Conservation (phyloP, 2,329 filamentous ascomycete genomes). For the Fusarium succisae region DNA sequence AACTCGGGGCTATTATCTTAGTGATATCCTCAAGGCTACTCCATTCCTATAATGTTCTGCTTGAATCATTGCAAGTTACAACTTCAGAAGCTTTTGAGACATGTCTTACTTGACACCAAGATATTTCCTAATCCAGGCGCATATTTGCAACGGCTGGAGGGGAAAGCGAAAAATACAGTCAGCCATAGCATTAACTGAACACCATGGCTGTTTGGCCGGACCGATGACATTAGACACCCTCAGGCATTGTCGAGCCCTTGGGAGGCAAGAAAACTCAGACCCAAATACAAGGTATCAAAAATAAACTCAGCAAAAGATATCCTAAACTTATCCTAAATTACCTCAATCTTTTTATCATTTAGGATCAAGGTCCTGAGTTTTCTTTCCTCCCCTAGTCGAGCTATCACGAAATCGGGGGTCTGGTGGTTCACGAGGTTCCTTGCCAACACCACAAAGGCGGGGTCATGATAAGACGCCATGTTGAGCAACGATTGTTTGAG, state of each 20-base stretch:
- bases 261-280: too few species aligned
- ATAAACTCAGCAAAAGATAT: too few species aligned
- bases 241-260: neutral
- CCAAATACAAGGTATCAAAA: too few species aligned
- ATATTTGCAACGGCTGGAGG: neutral
- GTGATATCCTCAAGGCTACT: neutral
- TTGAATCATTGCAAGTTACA: neutral
- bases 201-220: neutral
- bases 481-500: conserved; percentile 1
- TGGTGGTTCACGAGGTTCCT: neutral
- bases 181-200: conserved; percentile 2
- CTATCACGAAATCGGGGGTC: neutral
- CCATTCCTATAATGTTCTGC: neutral
- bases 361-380: too few species aligned
- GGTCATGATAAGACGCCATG: conserved; percentile 29
- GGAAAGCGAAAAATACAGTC: neutral
- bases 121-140: neutral
- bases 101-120: neutral
- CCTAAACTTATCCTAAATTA: too few species aligned
- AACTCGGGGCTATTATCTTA: neutral
- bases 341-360: too few species aligned
- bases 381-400: neutral
- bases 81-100: neutral
- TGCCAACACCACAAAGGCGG: conserved; percentile 23
- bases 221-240: neutral